phyloP scores from a whole-genome alignment of 352 stramenopile species.

The Pythium phragmiticola region DNA sequence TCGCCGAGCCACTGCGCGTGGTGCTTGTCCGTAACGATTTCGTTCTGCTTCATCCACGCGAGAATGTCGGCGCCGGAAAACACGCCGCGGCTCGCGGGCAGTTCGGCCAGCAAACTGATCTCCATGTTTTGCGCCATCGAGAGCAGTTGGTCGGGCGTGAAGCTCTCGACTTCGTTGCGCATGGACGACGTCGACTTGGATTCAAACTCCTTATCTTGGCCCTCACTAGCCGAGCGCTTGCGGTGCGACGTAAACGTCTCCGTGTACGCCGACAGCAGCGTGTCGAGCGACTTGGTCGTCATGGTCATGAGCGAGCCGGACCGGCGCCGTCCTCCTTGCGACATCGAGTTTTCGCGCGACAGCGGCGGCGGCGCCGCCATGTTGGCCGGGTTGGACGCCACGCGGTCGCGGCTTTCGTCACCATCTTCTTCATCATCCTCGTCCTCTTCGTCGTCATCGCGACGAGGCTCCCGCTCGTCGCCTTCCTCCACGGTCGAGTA shows the following conservation, averaged over 20 bases:
- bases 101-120: slow-evolving; percentile 45
- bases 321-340: slow-evolving; percentile 29
- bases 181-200: slow-evolving; percentile 25
- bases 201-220: slow-evolving; percentile 36
- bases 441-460: slow-evolving; percentile 28
- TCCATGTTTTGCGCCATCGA: slow-evolving; percentile 79
- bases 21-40: slow-evolving; percentile 68
- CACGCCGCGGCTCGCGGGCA: slow-evolving; percentile 38
- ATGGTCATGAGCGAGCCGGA: slow-evolving; percentile 63
- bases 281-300: slow-evolving; percentile 69
- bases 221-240: slow-evolving; percentile 62
- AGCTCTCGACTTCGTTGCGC: slow-evolving; percentile 71
- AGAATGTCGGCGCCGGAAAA: slow-evolving; percentile 67
- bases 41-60: slow-evolving; percentile 75
- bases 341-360: slow-evolving; percentile 37
- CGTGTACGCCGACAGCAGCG: slow-evolving; percentile 56
- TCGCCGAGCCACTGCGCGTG: slow-evolving; percentile 76
- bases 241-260: slow-evolving; percentile 45
- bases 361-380: slow-evolving; percentile 4
- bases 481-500: slow-evolving; percentile 27
- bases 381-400: slow-evolving; percentile 45
- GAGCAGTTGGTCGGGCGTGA: slow-evolving; percentile 71
- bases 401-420: slow-evolving; percentile 51
- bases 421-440: slow-evolving; percentile 34
- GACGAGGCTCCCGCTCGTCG: slow-evolving; percentile 26